Evolutionary conservation across 495 filamentous ascomycete species (phyloP).

Genomic region (Daldinia caldariorum): DNA sequence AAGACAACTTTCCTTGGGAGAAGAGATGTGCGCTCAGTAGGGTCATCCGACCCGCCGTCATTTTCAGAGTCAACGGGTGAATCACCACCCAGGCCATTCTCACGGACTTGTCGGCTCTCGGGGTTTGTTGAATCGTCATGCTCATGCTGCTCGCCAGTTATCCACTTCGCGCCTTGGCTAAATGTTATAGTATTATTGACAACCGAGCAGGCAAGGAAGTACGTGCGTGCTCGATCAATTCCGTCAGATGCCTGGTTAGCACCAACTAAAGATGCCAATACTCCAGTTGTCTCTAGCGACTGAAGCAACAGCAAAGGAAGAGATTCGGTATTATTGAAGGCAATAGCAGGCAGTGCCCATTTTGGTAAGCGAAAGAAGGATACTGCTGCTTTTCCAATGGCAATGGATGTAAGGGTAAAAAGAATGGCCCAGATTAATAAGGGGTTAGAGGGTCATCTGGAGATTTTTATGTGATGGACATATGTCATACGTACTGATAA

Average conservation of each 20-base stretch:
- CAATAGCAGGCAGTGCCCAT: constrained; percentile 73
- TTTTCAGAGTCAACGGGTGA: constrained; percentile 3
- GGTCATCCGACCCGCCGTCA: constrained; percentile 8
- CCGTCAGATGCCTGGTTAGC: constrained; percentile 56
- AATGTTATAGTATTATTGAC: constrained; percentile 62
- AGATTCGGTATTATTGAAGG: constrained; percentile 81
- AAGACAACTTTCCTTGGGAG: constrained; percentile 21
- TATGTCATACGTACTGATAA: constrained; percentile 50
- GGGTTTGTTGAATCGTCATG: constrained; percentile 9
- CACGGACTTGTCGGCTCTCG: constrained; percentile 12
- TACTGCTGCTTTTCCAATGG: constrained; percentile 57
- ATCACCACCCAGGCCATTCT: not conserved
- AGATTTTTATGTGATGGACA: not conserved
- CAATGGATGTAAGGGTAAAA: constrained; percentile 66
- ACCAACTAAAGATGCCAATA: constrained; percentile 64
- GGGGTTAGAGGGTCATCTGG: constrained; percentile 2
- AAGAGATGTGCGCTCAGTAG: constrained; percentile 31
- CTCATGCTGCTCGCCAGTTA: constrained; percentile 16
- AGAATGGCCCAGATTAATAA: constrained; percentile 64
- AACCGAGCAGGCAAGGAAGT: constrained; percentile 68
- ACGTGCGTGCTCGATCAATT: constrained; percentile 72
- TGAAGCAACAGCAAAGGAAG: constrained; percentile 75
- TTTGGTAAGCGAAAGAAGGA: constrained; percentile 64
- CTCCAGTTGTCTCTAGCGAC: constrained; percentile 71
- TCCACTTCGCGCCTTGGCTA: constrained; percentile 31